Evolutionary conservation across 345 rosid genomes (phyloP), one percentile per base, ranked within the genome.

Genomic region (Linum trigynum): DNA sequence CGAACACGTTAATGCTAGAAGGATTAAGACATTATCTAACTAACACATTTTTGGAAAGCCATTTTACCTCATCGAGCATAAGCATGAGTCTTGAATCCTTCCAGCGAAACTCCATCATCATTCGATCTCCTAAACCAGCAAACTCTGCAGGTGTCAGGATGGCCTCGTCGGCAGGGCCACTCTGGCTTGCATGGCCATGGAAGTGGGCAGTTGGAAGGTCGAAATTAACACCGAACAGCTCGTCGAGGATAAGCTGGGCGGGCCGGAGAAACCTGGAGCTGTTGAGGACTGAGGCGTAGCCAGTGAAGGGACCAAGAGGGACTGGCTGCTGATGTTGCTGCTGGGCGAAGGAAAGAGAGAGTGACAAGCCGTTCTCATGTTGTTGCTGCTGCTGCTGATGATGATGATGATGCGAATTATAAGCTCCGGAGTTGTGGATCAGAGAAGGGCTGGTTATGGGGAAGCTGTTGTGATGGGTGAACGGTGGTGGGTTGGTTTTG

Each of bases 61-160:
- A 3, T 3, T 6, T 7, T 69, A 82, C 86, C 83, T 82, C 82
- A 57, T 82, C 82, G 0, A 77, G 65, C 80, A 82, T 42, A 41
- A 67, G 61, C 7, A 77, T 59, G 4, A 82, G 68, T 68, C 60
- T 77, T 4, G 83, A 73, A 51, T 72, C 75, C 72, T 67, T 75
- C 72, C 67, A 70, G 9, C 72, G 67, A 64, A 43, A 65, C 10
- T 72, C 80, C 56, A 8, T 4, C 45, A 68, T 4, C 45, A 68
- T 4, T 70, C 69, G 59, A 38, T 71, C 78, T 61, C 71, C 67
- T 48, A 67, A 70, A 36, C 68, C 48, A 43, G 59, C 17, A 15
- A 65, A 66, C 35, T 74, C 75, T 57, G 67, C 32, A 23, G 32
- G 38, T 42, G 43, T 8, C 5, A 17, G 14, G 3, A 7, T 48